Percentiles rank a stretch among this genome's conserved stretches.
phyloP scores from a whole-genome alignment of 2,329 filamentous ascomycete genomes.

The Fusarium xyrophilum region DNA sequence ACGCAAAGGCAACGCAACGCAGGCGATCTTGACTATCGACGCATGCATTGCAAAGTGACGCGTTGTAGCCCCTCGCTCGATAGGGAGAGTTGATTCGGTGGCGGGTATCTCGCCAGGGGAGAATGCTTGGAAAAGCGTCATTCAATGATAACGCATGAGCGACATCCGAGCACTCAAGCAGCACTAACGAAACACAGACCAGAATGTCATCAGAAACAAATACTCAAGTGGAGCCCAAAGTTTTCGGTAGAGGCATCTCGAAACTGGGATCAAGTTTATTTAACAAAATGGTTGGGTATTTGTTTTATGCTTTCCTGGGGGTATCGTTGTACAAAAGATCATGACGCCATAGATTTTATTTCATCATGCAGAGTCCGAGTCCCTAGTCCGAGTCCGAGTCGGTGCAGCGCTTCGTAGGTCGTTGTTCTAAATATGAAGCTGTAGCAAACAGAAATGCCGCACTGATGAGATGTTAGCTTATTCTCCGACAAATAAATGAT shows the following conservation, averaged over 20 bases:
- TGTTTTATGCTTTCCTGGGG: constrained; percentile 1
- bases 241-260: neutral
- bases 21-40: neutral
- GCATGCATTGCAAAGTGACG: neutral
- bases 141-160: neutral
- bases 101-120: neutral
- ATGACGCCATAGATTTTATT: constrained; percentile 23
- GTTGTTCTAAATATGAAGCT: constrained; percentile 25
- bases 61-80: neutral
- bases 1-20: neutral
- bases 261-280: neutral
- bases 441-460: constrained; percentile 28
- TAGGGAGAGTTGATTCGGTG: neutral
- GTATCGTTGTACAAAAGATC: constrained; percentile 21
- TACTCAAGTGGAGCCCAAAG: neutral
- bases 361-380: neutral
- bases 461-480: constrained; percentile 2
- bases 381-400: neutral
- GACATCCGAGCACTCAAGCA: neutral
- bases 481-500: accelerated
- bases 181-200: neutral
- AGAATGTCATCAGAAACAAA: neutral
- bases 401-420: neutral
- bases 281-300: neutral
- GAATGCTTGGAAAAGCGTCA: neutral